Conservation (phyloP, 2,329 filamentous ascomycete species). For the Thermothelomyces thermophilus region DNA sequence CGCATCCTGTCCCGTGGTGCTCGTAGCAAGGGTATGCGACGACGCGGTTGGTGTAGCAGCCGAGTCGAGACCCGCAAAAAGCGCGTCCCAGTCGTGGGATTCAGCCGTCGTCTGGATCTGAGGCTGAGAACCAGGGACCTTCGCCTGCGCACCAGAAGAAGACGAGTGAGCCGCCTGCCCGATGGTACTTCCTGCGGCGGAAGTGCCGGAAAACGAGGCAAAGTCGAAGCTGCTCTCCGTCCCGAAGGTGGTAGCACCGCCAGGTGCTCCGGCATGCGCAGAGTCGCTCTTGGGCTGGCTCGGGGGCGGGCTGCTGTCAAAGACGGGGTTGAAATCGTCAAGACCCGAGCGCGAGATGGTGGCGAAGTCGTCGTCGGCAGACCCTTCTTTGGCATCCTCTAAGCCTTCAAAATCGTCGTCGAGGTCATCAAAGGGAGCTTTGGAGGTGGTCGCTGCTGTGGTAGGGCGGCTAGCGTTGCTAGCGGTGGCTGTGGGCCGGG, state of each 20-base stretch:
- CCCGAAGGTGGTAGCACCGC: constrained; percentile 33
- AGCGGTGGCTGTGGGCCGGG: constrained; percentile 28
- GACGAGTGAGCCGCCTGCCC: constrained; percentile 24
- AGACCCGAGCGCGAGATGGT: constrained; percentile 63
- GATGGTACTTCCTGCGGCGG: constrained; percentile 30
- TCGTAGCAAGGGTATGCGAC: constrained; percentile 25
- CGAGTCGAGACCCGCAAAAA: constrained; percentile 75
- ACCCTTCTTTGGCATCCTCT: constrained; percentile 76
- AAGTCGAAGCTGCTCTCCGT: constrained; percentile 56
- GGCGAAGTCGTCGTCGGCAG: constrained; percentile 72
- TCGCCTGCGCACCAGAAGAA: neutral
- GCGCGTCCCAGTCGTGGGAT: constrained; percentile 85
- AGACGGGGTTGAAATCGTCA: constrained; percentile 75
- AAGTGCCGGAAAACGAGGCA: constrained; percentile 38
- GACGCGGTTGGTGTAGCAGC: constrained; percentile 31
- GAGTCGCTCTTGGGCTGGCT: constrained; percentile 46
- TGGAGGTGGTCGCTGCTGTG: constrained; percentile 28
- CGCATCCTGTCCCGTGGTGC: neutral
- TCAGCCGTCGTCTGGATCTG: constrained; percentile 35
- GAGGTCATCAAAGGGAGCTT: constrained; percentile 63
- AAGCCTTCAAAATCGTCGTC: constrained; percentile 77
- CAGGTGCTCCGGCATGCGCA: constrained; percentile 15
- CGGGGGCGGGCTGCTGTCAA: constrained; percentile 61
- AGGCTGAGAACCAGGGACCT: constrained; percentile 14
- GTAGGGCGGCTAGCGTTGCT: constrained; percentile 30